These are phyloP conservation scores for Tricladium varicosporioides DNA, from an alignment of 2,329 filamentous ascomycete species.

Conservation along the genomic window DNA sequence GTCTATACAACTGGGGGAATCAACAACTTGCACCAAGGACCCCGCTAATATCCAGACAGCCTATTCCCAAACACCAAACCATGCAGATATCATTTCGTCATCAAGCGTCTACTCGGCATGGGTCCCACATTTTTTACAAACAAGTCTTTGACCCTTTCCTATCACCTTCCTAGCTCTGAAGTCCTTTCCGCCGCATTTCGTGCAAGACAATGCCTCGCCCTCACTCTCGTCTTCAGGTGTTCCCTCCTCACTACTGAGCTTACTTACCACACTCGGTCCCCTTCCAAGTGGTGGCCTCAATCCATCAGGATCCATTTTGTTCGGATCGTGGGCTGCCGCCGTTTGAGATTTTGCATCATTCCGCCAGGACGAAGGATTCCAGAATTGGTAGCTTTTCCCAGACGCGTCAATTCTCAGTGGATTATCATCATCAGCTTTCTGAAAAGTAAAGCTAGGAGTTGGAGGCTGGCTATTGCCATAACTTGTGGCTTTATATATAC, in stretches of 20 bases:
- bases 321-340: slow-evolving; percentile 12
- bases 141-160: slow-evolving; percentile 51
- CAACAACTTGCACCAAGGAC: too few relatives aligned
- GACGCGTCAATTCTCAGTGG: slow-evolving; percentile 38
- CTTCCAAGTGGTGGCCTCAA: slow-evolving; percentile 19
- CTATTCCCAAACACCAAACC: slow-evolving; percentile 1
- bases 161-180: slow-evolving; percentile 60
- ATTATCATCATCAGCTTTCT: slow-evolving; percentile 42
- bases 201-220: slow-evolving; percentile 51
- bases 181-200: slow-evolving; percentile 56
- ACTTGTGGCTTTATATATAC: slow-evolving; percentile 20
- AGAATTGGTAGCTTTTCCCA: slow-evolving; percentile 50
- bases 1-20: too few relatives aligned
- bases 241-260: slow-evolving; percentile 55
- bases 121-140: slow-evolving; percentile 57
- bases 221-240: slow-evolving; percentile 42
- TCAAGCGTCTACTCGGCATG: slow-evolving; percentile 20
- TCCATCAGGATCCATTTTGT: slow-evolving; percentile 20
- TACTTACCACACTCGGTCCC: slow-evolving; percentile 41
- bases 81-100: neutral
- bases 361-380: slow-evolving; percentile 56
- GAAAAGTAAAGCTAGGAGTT: slow-evolving; percentile 55
- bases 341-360: neutral
- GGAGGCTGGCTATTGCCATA: slow-evolving; percentile 41
- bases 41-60: slow-evolving; percentile 7